phyloP scores from a whole-genome alignment of 345 rosid species.

The Euclidium syriacum region DNA sequence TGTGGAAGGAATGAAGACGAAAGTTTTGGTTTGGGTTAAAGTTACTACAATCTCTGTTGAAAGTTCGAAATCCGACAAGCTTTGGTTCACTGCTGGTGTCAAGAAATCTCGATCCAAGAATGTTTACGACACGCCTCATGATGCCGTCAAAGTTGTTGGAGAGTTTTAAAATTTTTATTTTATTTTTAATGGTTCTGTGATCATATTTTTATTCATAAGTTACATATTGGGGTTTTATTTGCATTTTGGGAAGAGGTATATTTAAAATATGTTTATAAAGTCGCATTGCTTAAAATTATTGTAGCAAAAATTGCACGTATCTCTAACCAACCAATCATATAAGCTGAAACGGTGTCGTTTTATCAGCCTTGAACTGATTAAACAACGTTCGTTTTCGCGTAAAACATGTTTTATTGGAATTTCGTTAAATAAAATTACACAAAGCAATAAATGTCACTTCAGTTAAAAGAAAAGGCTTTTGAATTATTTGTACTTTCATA shows the following conservation, averaged over 20 bases:
- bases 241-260: conserved; percentile 17
- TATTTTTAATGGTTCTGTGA: neutral
- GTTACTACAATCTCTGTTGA: conserved; percentile 69
- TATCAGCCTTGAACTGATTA: no score
- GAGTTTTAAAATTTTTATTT: conserved; percentile 48
- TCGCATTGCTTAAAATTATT: no score
- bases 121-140: conserved; percentile 56
- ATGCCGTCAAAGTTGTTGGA: conserved; percentile 56
- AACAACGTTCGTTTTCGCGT: no score
- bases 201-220: conserved; percentile 22
- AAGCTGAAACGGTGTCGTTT: no score
- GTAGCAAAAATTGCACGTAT: no score
- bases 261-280: no score
- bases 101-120: conserved; percentile 75
- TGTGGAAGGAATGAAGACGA: conserved; percentile 96
- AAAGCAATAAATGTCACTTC: no score
- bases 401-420: no score
- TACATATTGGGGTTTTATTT: conserved; percentile 7
- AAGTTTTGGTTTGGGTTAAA: conserved; percentile 90
- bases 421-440: no score
- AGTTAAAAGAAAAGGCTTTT: no score
- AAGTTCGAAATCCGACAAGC: conserved; percentile 77
- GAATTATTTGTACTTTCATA: no score
- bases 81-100: conserved; percentile 93
- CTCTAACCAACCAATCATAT: no score